Conservation (phyloP, 2,329 filamentous ascomycete genomes). For the Hypoxylon rubiginosum region DNA sequence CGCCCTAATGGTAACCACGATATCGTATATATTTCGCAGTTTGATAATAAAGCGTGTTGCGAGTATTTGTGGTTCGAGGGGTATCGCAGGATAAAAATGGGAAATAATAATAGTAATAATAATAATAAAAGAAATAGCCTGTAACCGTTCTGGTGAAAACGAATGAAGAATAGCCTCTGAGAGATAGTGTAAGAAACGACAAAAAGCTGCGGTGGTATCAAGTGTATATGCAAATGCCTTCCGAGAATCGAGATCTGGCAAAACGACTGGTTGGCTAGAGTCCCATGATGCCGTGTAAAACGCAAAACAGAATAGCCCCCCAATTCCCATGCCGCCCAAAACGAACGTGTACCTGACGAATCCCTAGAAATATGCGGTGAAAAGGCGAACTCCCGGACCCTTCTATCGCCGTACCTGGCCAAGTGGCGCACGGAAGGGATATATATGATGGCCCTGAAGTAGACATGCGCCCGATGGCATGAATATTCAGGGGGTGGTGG, state of each 20-base stretch:
- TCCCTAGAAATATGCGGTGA: constrained; percentile 25
- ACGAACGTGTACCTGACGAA: constrained; percentile 39
- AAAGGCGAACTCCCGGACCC: constrained; percentile 37
- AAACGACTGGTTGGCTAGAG: constrained; percentile 24
- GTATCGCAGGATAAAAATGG: constrained; percentile 31
- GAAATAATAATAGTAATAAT: too few relatives aligned
- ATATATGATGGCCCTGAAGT: constrained; percentile 35
- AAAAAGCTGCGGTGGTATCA: constrained; percentile 41
- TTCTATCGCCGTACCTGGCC: constrained; percentile 40
- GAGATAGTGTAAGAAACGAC: constrained; percentile 25
- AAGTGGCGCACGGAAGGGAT: constrained; percentile 24
- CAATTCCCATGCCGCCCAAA: constrained; percentile 25
- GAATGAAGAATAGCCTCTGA: constrained; percentile 32
- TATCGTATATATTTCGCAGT: constrained; percentile 27
- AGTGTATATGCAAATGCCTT: constrained; percentile 45
- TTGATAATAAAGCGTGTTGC: constrained; percentile 27
- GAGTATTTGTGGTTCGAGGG: constrained; percentile 37
- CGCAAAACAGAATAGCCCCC: constrained; percentile 27
- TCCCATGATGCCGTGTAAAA: constrained; percentile 26
- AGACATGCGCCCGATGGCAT: constrained; percentile 29
- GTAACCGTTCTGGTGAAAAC: constrained; percentile 22
- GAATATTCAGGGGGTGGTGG: constrained; percentile 11
- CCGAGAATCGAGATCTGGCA: constrained; percentile 32
- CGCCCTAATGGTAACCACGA: constrained; percentile 17
- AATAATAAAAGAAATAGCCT: constrained; percentile 22